Evolutionary conservation across 257 asterid species (phyloP), one percentile per base, ranked within the genome.

Genomic region (Plantago major): DNA sequence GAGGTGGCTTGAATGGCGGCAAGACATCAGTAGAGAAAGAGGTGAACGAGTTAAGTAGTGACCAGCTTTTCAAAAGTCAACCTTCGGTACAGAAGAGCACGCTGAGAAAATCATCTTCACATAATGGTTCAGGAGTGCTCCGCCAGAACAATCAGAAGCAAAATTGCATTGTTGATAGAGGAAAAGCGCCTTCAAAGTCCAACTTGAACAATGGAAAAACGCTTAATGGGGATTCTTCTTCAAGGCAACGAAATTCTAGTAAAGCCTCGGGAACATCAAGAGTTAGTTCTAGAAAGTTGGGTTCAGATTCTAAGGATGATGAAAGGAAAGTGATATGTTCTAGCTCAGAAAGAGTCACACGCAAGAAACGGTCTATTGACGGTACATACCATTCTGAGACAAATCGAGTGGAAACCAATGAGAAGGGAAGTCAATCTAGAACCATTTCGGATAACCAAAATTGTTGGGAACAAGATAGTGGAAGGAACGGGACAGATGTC

Each of bases 101-200:
- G 14, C 55, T 64, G 9, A 89, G 81, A 81, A 86, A 82, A 64
- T 69, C 73, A 28, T 62, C 79, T 52, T 17, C 65, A n/a, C 71
- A 54, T 43, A 73, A 67, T 6, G 71, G 71, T 47, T 67, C 87
- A 5, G 64, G 54, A 58, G 88, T 80, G 58, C 91, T 93, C 46
- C 79, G 83, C 13, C 95, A 80, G 82, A 93, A 89, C 74, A 87
- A 85, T 79, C 94, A 81, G 74, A 89, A 87, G 77, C 97, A 93
- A 53, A 93, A 87, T 54, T 71, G 95, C 73, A 61, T 65, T 55
- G 74, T 69, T 26, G 97, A 86, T 33, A 72, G 81, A 68, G 94
- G 86, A 22, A 92, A 80, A 64, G 12, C 48, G 74, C 66, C 86
- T 60, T 71, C 73, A 16, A 84, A 78, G 71, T 56, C 81, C 54